Evolutionary conservation across 2,329 filamentous ascomycete species (phyloP).

Genomic region (Corniculantispora saksenae): DNA sequence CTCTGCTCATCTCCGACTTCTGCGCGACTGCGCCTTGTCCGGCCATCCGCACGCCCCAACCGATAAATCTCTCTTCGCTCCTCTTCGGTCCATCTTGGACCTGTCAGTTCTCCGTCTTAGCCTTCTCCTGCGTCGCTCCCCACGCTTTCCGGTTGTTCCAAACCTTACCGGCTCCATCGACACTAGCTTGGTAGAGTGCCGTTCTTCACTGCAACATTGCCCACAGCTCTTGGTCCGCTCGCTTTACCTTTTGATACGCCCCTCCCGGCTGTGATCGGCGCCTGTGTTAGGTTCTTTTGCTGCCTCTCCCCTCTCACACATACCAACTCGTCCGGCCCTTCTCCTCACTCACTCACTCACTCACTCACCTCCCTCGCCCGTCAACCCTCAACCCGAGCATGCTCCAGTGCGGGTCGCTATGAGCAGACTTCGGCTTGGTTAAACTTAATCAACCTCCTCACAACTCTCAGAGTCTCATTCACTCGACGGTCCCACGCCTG

Average conservation of each 20-base stretch:
- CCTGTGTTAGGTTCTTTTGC: conserved; percentile 19
- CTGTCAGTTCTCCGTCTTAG: conserved; percentile 14
- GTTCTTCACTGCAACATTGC: conserved; percentile 26
- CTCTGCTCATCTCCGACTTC: conserved; percentile 2
- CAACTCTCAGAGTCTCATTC: conserved; percentile 13
- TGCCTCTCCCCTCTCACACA: conserved; percentile 4
- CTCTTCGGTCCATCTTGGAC: not conserved
- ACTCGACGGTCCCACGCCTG: not conserved
- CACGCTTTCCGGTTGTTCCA: conserved; percentile 17
- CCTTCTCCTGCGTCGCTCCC: not conserved
- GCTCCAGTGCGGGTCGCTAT: conserved; percentile 39
- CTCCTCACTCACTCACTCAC: conserved; percentile 16
- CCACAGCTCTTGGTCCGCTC: conserved; percentile 19
- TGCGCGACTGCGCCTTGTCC: conserved; percentile 7
- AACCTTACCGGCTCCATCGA: conserved; percentile 23
- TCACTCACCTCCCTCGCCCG: conserved; percentile 21
- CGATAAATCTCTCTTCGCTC: not conserved
- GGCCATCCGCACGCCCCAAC: conserved; percentile 8
- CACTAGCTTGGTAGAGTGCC: conserved; percentile 28
- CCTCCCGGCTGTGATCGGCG: conserved; percentile 18
- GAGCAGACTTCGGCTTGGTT: conserved; percentile 33
- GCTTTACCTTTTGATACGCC: conserved; percentile 6
- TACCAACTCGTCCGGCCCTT: conserved; percentile 9
- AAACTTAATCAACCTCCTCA: conserved; percentile 36
- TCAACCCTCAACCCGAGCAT: conserved; percentile 30